Conservation (phyloP, 805 yeast species). For the Kodamaea jinghongensis region DNA sequence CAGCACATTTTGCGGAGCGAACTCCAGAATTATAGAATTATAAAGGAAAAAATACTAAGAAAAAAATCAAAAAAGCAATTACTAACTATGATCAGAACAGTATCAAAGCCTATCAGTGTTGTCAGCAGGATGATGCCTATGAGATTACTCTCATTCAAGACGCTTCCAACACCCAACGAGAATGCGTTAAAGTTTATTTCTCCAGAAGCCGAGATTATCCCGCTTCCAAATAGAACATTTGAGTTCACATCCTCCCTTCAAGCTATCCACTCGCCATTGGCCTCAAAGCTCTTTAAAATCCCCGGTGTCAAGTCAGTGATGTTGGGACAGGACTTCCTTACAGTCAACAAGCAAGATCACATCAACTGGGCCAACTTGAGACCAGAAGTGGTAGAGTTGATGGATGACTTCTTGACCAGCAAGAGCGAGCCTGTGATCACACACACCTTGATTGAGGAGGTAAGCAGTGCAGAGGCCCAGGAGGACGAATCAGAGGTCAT, state of each 20-base stretch:
- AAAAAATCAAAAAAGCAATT: too few relatives aligned
- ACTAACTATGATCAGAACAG: too few relatives aligned
- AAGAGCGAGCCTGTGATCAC: constrained; percentile 40
- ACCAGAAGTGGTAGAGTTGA: constrained; percentile 63
- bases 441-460: constrained; percentile 38
- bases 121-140: constrained; percentile 1
- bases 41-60: background rate
- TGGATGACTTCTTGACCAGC: constrained; percentile 46
- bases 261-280: constrained; percentile 62
- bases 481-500: constrained; percentile 63
- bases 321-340: constrained; percentile 72
- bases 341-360: constrained; percentile 64
- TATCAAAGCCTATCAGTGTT: background rate
- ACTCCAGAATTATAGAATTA: background rate
- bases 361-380: constrained; percentile 56
- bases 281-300: constrained; percentile 54
- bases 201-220: constrained; percentile 45
- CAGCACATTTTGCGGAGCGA: background rate
- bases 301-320: constrained; percentile 68
- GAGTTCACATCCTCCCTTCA: constrained; percentile 54
- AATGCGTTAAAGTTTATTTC: constrained; percentile 69
- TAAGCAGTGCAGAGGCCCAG: constrained; percentile 19
- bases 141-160: constrained; percentile 36
- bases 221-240: constrained; percentile 45
- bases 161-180: constrained; percentile 69